These are phyloP conservation scores for Hymenoscyphus fraxineus DNA, from an alignment of 2,329 filamentous ascomycete genomes.

Conservation along the genomic window DNA sequence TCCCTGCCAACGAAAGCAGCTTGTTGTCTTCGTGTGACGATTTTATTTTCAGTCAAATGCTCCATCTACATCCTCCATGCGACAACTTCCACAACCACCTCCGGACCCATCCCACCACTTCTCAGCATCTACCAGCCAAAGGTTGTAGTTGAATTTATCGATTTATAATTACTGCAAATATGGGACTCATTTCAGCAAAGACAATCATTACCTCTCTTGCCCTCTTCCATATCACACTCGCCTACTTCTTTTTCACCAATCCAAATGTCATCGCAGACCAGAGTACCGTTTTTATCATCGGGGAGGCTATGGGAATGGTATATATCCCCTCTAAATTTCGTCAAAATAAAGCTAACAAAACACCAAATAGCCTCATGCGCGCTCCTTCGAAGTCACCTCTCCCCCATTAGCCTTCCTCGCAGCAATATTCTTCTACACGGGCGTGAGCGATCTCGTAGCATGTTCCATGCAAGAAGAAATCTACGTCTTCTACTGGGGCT, in stretches of 20 bases:
- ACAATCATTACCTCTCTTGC: slow-evolving; percentile 78
- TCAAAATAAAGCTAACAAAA: slow-evolving; percentile 3
- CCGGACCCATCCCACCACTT: background rate
- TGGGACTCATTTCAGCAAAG: slow-evolving; percentile 77
- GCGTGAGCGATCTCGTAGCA: slow-evolving; percentile 60
- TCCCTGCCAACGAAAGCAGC: background rate
- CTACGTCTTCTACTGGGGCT: slow-evolving; percentile 58
- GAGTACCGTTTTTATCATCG: slow-evolving; percentile 74
- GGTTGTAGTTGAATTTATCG: background rate
- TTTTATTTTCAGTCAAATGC: background rate
- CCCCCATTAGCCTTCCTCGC: slow-evolving; percentile 73
- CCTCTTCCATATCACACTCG: slow-evolving; percentile 79
- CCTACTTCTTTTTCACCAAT: slow-evolving; percentile 75
- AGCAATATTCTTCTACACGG: slow-evolving; percentile 59
- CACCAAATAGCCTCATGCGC: slow-evolving; percentile 53
- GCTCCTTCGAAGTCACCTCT: slow-evolving; percentile 64
- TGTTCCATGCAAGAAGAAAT: slow-evolving; percentile 67
- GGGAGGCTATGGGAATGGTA: slow-evolving; percentile 81
- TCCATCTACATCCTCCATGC: background rate
- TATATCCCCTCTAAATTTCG: slow-evolving; percentile 22
- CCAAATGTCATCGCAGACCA: slow-evolving; percentile 73
- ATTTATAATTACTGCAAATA: slow-evolving; percentile 38
- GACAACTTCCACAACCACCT: background rate
- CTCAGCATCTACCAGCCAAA: background rate
- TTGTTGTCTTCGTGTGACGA: background rate